Evolutionary conservation across 257 asterid genomes (phyloP).

Genomic region (Eustoma russellianum): DNA sequence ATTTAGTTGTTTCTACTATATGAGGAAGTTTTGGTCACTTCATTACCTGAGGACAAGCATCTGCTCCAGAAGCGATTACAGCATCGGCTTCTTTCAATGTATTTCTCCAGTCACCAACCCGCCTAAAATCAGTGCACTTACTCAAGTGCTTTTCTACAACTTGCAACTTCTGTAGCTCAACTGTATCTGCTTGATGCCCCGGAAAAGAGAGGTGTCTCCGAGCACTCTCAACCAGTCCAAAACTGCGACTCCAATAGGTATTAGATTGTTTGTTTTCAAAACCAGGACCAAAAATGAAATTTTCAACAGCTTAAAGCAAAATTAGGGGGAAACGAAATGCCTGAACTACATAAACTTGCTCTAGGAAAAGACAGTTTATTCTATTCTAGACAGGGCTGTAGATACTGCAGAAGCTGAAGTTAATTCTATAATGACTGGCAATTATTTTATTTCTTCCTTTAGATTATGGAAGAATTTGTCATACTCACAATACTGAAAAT

Average conservation of each 20-base stretch:
- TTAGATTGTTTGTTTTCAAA: constrained; percentile 19
- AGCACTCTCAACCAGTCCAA: constrained; percentile 47
- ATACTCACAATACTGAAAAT: too few relatives aligned
- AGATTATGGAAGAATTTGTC: too few relatives aligned
- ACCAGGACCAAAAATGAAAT: constrained; percentile 15
- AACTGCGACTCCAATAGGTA: constrained; percentile 26
- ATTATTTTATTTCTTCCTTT: too few relatives aligned
- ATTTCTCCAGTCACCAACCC: constrained; percentile 56
- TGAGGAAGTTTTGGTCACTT: constrained; percentile 1
- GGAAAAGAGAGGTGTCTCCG: constrained; percentile 30
- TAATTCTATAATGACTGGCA: too few relatives aligned
- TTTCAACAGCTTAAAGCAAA: constrained; percentile 11
- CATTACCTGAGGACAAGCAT: constrained; percentile 67
- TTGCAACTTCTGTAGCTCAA: constrained; percentile 51
- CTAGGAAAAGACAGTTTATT: too few relatives aligned
- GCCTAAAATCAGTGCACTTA: constrained; percentile 57
- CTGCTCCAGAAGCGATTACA: constrained; percentile 66
- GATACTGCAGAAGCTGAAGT: too few relatives aligned
- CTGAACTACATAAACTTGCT: not conserved
- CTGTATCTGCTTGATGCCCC: constrained; percentile 27
- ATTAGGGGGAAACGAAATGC: not conserved
- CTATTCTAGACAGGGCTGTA: too few relatives aligned
- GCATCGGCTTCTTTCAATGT: constrained; percentile 52
- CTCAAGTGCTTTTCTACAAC: constrained; percentile 48
- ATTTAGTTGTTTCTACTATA: not conserved